A percentile compares a stretch with the other conserved stretches of the same genome.
phyloP scores from a whole-genome alignment of 192 early-diverging fungal genomes.

The Endogone sp. region DNA sequence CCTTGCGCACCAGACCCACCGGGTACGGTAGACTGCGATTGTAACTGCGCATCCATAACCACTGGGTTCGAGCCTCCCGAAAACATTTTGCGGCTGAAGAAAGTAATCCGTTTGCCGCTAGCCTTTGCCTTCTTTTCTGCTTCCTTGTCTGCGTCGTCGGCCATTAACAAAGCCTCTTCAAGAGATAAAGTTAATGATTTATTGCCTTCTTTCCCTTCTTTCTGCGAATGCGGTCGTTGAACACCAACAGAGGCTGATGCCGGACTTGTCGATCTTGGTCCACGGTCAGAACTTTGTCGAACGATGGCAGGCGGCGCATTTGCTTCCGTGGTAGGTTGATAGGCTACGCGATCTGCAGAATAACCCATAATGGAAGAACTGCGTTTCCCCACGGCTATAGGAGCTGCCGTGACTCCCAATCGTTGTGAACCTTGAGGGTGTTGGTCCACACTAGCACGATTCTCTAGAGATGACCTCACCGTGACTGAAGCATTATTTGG shows the following conservation, averaged over 20 bases:
- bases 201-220: not conserved
- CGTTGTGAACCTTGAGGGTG: not conserved
- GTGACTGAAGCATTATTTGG: not conserved
- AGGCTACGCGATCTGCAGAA: not conserved
- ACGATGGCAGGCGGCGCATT: not conserved
- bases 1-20: not conserved
- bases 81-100: constrained; percentile 32
- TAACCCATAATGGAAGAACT: not conserved
- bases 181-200: not conserved
- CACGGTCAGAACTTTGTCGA: not conserved
- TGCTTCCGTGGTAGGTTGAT: not conserved
- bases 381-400: not conserved
- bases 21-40: not conserved
- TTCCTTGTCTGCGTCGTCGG: not conserved
- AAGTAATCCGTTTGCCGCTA: constrained; percentile 27
- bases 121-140: constrained; percentile 22
- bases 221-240: not conserved
- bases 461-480: not conserved
- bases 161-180: not conserved
- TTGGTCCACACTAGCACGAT: not conserved
- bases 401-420: not conserved
- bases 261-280: not conserved
- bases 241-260: not conserved
- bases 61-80: not conserved
- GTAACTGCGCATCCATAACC: not conserved